A percentile compares a stretch with the other conserved stretches of the same genome.
These are phyloP conservation scores for Argentina anserina DNA, from an alignment of 306 rosid species.

Conservation along the genomic window DNA sequence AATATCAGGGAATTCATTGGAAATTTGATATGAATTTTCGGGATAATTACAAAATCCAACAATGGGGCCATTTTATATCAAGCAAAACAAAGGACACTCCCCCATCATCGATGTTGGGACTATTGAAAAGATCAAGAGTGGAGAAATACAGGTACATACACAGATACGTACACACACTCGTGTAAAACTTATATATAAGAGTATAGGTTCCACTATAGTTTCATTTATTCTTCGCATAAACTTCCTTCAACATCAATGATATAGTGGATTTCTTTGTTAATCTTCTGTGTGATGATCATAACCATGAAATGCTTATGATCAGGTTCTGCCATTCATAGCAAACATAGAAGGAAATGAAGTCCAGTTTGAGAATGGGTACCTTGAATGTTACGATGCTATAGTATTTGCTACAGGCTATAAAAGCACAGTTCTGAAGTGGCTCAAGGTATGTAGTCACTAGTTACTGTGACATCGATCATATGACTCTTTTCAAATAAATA, in stretches of 20 bases:
- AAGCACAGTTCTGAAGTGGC: conserved; percentile 48
- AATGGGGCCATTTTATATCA: conserved; percentile 42
- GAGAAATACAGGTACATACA: conserved; percentile 37
- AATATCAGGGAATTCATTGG: too few relatives aligned
- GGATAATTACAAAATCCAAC: too few relatives aligned
- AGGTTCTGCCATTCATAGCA: conserved; percentile 44
- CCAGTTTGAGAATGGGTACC: conserved; percentile 29
- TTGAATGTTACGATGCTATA: conserved; percentile 43
- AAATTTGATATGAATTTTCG: too few relatives aligned
- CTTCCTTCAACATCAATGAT: not conserved
- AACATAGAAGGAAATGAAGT: conserved; percentile 37
- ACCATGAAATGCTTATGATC: not conserved
- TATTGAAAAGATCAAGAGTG: conserved; percentile 28
- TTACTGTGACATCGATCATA: not conserved
- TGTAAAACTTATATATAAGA: too few relatives aligned
- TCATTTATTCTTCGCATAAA: not conserved
- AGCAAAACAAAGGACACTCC: conserved; percentile 31
- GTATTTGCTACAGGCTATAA: conserved; percentile 64
- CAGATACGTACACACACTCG: too few relatives aligned
- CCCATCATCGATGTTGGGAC: conserved; percentile 54
- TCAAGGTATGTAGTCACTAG: conserved; percentile 38
- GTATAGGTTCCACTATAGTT: too few relatives aligned
- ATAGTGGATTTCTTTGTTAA: not conserved
- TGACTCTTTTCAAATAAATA: not conserved
- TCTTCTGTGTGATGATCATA: not conserved